Base-by-base conservation (phyloP, 371 early-diverging fungal genomes). In the Apophysomyces sp. region DNA sequence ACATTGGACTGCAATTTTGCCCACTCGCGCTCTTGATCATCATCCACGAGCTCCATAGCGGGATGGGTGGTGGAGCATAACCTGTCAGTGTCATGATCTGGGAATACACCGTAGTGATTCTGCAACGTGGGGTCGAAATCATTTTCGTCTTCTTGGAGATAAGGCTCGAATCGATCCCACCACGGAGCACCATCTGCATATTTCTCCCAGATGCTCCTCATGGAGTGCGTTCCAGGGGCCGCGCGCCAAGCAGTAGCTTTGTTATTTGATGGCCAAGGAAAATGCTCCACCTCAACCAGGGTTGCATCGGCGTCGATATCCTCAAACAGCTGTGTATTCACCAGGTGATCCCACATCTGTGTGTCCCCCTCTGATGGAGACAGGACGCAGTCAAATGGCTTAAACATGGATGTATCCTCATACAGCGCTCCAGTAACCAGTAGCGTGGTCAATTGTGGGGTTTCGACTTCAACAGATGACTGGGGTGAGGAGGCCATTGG, bases 71-170 rank as follows among this genome's bases (percentile, higher is more conserved):
- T 34, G 34, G 34, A 2, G 2, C 11, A 2, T 4, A 34, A n/a
- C n/a, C 34, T 13, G 13, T 34, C 4, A 11, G 76, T 72, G 2
- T 62, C 65, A 1, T 57, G 49, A 58, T 77, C 80, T 9, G 71
- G 62, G 8, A 76, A 41, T 15, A 57, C 21, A 12, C 75, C 75
- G 31, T 72, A 67, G 39, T 69, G 69, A 29, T 66, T 73, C 13
- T 77, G 81, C 12, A 80, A 26, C 0, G 81, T 80, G 0, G 81
- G 81, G 32, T 80, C 81, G 60, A 80, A 80, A 18, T 77, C 81
- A 27, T 69, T 67, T 49, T 76, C 81, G 28, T 75, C 63, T 28
- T 66, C 66, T 15, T 28, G 55, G 2, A 59, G 56, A 30, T 68
- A 69, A 24, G 74, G 71, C 30, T 74, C 68, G 55, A 73, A 73